These are phyloP conservation scores for Cryptosporidium tyzzeri DNA, from an alignment of 169 alveolate genomes.

Conservation along the genomic window DNA sequence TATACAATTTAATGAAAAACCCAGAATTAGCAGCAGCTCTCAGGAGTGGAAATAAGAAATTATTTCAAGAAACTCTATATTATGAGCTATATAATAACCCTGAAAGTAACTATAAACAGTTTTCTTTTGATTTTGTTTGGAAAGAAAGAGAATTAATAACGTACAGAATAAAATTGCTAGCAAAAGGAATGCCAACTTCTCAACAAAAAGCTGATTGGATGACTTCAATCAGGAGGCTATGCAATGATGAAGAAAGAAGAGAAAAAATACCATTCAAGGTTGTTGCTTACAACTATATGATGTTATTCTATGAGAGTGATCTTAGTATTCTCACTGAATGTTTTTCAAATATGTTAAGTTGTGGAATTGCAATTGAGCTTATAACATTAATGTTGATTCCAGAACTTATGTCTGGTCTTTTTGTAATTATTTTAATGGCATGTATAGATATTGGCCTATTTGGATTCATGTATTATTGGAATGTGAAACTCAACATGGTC, in stretches of 20 bases:
- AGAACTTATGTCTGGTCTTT: constrained; percentile 79
- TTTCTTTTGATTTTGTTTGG: constrained; percentile 82
- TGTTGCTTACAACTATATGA: constrained; percentile 81
- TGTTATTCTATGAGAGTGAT: constrained; percentile 83
- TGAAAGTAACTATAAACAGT: constrained; percentile 79
- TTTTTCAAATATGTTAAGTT: constrained; percentile 80
- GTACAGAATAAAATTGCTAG: constrained; percentile 79
- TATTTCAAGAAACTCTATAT: constrained; percentile 79
- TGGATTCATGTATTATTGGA: constrained; percentile 84
- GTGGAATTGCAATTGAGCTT: constrained; percentile 81
- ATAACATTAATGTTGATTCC: constrained; percentile 81
- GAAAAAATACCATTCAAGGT: constrained; percentile 76
- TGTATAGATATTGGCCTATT: constrained; percentile 82
- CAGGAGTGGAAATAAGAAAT: constrained; percentile 79
- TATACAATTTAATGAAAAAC: constrained; percentile 79
- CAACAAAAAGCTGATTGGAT: constrained; percentile 83
- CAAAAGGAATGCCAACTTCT: constrained; percentile 80
- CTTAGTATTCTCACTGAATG: constrained; percentile 79
- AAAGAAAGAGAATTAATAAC: constrained; percentile 79
- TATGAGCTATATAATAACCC: constrained; percentile 77
- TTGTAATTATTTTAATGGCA: constrained; percentile 80
- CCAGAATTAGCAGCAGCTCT: constrained; percentile 79
- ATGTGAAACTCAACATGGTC: constrained; percentile 82
- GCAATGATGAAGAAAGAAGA: constrained; percentile 37
- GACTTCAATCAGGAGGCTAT: constrained; percentile 68